Evolutionary conservation across 306 rosid genomes (phyloP), one percentile per base, ranked within the genome.

Genomic region (Betula pendula): DNA sequence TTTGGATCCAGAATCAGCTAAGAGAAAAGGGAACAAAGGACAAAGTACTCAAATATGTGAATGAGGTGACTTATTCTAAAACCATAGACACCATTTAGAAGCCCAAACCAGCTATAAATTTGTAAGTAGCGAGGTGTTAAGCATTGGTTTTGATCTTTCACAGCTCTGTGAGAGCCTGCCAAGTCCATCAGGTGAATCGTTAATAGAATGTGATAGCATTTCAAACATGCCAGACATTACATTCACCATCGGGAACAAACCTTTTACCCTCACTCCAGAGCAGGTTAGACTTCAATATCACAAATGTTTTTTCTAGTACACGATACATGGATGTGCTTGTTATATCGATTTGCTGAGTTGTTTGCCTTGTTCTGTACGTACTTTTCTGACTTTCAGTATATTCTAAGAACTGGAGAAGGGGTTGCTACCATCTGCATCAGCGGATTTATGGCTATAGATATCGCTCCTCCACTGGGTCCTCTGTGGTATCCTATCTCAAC

Each of bases 91-190:
- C 53, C 25, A 63, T 60, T 77, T 13, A 15, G 66, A 81, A 69
- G 50, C 52, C 75, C 17, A 62, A 56, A 67, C 43, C 48, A 24
- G 7, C 59, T 14, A 63, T 65, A 40, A 62, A 45, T 43, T 65
- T 70, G 11, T 49, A 9, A 14, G 49, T 49, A 77, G 45, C 73
- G 48, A n/a, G n/a, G n/a, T 75, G 43, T n/a, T 79, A 31, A 73
- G 24, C 43, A 27, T n/a, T 81, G 29, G 24, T 80, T 75, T 70
- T 72, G 48, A 72, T 72, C 62, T 70, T 60, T 73, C 40, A 60
- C 84, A 93, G 98, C 82, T 93, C 25, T 93, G 97, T 17, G 87
- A 93, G 72, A 88, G 82, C 86, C 86, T 89, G 77, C 97, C 97
- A 43, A 89, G 93, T 86, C 98, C 98, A 52, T 80, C 83, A 17